These are phyloP conservation scores for Ogataea nonfermentans DNA, from an alignment of 805 yeast genomes.

Conservation along the genomic window DNA sequence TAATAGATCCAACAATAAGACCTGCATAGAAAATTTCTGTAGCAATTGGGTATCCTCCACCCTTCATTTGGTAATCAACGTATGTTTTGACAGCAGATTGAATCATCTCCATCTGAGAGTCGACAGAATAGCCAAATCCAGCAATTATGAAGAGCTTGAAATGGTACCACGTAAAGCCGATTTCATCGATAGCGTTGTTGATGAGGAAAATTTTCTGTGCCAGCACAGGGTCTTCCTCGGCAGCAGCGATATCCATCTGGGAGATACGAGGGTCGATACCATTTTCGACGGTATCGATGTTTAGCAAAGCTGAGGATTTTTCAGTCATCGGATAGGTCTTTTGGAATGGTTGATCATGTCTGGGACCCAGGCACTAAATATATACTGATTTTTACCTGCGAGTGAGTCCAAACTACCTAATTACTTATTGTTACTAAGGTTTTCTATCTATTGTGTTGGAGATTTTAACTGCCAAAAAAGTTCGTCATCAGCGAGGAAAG, in stretches of 20 bases:
- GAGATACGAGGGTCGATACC: conserved; percentile 16
- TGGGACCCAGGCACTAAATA: no score
- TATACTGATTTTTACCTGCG: no score
- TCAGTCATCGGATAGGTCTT: no score
- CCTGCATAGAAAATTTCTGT: conserved; percentile 47
- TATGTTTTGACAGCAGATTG: conserved; percentile 42
- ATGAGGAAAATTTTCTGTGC: conserved; percentile 43
- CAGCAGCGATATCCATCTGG: conserved; percentile 21
- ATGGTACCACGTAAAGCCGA: conserved; percentile 60
- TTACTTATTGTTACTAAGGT: no score
- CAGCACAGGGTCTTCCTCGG: conserved; percentile 36
- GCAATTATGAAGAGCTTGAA: conserved; percentile 47
- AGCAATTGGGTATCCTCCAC: conserved; percentile 38
- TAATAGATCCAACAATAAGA: conserved; percentile 46
- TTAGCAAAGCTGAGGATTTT: no score
- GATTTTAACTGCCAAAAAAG: no score
- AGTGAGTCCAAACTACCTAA: no score
- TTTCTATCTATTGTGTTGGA: no score
- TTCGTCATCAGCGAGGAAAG: no score
- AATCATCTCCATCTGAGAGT: conserved; percentile 51
- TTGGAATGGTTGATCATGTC: no score
- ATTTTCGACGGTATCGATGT: conserved; percentile 8
- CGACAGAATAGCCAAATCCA: conserved; percentile 57
- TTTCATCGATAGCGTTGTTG: conserved; percentile 57
- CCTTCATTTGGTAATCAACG: conserved; percentile 41